These are phyloP conservation scores for Didymella glomerata DNA, from an alignment of 2,329 filamentous ascomycete species.

Conservation along the genomic window DNA sequence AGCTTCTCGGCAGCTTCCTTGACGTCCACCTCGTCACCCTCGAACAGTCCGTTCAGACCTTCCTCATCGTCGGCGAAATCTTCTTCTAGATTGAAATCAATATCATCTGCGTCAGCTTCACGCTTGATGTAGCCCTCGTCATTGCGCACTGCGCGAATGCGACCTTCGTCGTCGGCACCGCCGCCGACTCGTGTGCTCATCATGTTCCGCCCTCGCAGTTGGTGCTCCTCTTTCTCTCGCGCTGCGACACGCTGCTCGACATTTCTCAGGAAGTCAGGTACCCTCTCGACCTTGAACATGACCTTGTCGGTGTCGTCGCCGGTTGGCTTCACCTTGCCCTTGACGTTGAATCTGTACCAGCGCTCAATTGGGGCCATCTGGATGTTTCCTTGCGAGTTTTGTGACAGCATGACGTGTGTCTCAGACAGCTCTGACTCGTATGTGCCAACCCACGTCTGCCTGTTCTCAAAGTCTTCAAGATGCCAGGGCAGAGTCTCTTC, in stretches of 20 bases:
- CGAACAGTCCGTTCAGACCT: slow-evolving; percentile 52
- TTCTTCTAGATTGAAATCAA: slow-evolving; percentile 72
- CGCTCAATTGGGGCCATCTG: slow-evolving; percentile 93
- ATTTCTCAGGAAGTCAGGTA: slow-evolving; percentile 76
- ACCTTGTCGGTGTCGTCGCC: slow-evolving; percentile 88
- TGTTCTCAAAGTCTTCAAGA: slow-evolving; percentile 93
- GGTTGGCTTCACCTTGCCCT: slow-evolving; percentile 76
- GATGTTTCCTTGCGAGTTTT: slow-evolving; percentile 70
- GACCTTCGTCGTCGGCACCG: slow-evolving; percentile 51
- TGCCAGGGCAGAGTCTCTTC: slow-evolving; percentile 98
- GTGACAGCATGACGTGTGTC: slow-evolving; percentile 74
- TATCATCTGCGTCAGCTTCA: slow-evolving; percentile 68
- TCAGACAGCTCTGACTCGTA: slow-evolving; percentile 91
- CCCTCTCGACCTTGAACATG: slow-evolving; percentile 78
- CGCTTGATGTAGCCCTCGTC: slow-evolving; percentile 56
- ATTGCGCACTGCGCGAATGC: slow-evolving; percentile 46
- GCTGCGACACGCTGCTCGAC: slow-evolving; percentile 58
- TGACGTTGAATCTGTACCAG: slow-evolving; percentile 88
- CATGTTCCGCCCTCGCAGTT: slow-evolving; percentile 25
- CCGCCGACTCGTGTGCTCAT: slow-evolving; percentile 46
- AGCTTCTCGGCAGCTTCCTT: slow-evolving; percentile 71
- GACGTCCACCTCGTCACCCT: slow-evolving; percentile 62
- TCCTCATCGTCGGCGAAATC: slow-evolving; percentile 89
- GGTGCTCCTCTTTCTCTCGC: slow-evolving; percentile 53
- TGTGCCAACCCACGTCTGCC: slow-evolving; percentile 90